phyloP scores from a whole-genome alignment of 164 flowering plant species.

The Liriodendron chinense region DNA sequence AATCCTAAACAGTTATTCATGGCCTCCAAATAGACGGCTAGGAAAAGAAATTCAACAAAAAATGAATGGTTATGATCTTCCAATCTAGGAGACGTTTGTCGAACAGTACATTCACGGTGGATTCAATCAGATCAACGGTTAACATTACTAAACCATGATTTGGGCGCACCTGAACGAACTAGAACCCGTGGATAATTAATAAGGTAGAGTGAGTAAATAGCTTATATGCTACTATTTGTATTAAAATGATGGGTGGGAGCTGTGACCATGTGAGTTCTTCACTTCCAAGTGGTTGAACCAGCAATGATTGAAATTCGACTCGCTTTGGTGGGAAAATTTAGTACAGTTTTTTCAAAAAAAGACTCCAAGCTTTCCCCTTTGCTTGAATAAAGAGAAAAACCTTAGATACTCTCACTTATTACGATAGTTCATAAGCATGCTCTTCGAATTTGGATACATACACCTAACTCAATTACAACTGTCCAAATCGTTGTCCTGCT shows the following conservation, averaged over 20 bases:
- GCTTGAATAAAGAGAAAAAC: neutral
- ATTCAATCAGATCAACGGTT: neutral
- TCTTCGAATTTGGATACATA: no score
- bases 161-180: neutral
- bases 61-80: conserved; percentile 39
- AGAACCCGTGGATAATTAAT: neutral
- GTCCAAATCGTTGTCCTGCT: no score
- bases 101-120: no score
- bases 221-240: neutral
- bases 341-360: neutral
- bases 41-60: conserved; percentile 22
- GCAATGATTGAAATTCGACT: neutral
- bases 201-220: neutral
- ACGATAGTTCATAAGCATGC: no score
- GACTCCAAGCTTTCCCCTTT: neutral
- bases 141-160: no score
- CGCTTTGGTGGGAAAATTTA: neutral
- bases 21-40: conserved; percentile 62
- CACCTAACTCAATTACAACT: no score
- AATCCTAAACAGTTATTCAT: conserved; percentile 20
- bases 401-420: neutral
- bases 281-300: conserved; percentile 3
- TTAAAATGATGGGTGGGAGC: conserved; percentile 4
- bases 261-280: conserved; percentile 8
- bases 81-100: conserved; percentile 41